Base-by-base conservation (phyloP, 2,329 filamentous ascomycete genomes). In the Knufia fluminis region DNA sequence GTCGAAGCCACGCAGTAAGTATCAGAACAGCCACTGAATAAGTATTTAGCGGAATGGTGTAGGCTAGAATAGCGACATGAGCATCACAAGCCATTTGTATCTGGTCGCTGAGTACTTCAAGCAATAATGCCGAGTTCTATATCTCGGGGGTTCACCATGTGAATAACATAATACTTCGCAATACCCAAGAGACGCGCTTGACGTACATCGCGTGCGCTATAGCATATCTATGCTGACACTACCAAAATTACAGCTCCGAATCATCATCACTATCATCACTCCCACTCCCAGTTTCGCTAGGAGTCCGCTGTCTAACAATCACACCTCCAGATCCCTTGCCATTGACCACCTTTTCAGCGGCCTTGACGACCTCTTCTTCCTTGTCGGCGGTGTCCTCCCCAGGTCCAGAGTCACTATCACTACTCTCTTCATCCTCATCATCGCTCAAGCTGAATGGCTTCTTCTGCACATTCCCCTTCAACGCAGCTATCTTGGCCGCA, bases 271-370 rank as follows among this genome's bases (percentile, higher is more conserved):
- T 44, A 10, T 48, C 42, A 14, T 46, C 31, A 3, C 26, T 24
- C 7, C 39, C 46, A 26, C 40, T 46, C 4, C 39, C 44, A 47
- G 39, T 50, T 14, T 46, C 43, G 31, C 49, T 47, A n/a, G 40
- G 20, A 42, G 20, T 42, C 10, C 40, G 22, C 40, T n/a, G 40
- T 42, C 40, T 23, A 10, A n/a, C 24, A 24, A 16, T 42, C 17
- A 24, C 19, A n/a, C n/a, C 26, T n/a, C 20, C 20, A 10, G 7
- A 14, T 10, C 20, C 40, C 19, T 16, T 42, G 2, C 20, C 40
- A 36, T 36, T 24, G n/a, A 23, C 14, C 40, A 23, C 7, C 24
- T 42, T 16, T 10, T 2, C 14, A 28, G 7, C 14, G 10, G 40
- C 40, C 10, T 23, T 24, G 8, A 16, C 23, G 40, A n/a, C 10